These are phyloP conservation scores for Acer negundo DNA, from an alignment of 345 rosid species.

Conservation along the genomic window DNA sequence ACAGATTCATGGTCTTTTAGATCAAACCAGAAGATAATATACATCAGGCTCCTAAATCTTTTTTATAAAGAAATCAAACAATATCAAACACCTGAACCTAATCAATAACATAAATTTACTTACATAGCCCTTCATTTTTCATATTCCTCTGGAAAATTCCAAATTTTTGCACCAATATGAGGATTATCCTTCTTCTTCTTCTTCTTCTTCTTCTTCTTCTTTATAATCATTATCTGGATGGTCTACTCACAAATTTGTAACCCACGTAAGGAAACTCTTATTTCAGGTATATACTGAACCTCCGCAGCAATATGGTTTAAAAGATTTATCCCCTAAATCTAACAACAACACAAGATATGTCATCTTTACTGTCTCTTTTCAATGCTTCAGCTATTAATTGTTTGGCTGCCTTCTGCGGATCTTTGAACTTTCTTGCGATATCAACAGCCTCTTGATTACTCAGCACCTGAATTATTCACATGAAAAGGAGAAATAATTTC, in stretches of 20 bases:
- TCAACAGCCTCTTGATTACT: conserved; percentile 77
- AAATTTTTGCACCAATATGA: conserved; percentile 19
- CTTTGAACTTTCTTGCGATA: conserved; percentile 61
- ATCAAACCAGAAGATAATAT: conserved; percentile 18
- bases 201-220: not conserved
- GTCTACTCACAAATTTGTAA: conserved; percentile 28
- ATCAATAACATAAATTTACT: conserved; percentile 29
- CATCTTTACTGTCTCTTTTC: conserved; percentile 70
- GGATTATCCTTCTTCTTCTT: not conserved
- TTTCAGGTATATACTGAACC: conserved; percentile 30
- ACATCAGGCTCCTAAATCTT: conserved; percentile 30
- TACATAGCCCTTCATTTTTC: conserved; percentile 21
- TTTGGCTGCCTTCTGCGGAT: conserved; percentile 79
- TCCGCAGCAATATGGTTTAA: conserved; percentile 12
- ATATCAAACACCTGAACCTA: conserved; percentile 38
- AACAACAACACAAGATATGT: conserved; percentile 74
- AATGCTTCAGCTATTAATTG: conserved; percentile 65
- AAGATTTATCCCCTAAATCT: conserved; percentile 53
- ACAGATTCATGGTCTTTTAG: not conserved
- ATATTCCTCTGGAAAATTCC: conserved; percentile 19
- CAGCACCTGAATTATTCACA: conserved; percentile 54
- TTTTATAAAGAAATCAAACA: conserved; percentile 40
- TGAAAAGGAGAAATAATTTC: not conserved
- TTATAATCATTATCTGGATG: not conserved
- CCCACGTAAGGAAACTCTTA: conserved; percentile 30